Evolutionary conservation across 1,284 basidiomycete species (phyloP).

Genomic region (Ganoderma boninense): DNA sequence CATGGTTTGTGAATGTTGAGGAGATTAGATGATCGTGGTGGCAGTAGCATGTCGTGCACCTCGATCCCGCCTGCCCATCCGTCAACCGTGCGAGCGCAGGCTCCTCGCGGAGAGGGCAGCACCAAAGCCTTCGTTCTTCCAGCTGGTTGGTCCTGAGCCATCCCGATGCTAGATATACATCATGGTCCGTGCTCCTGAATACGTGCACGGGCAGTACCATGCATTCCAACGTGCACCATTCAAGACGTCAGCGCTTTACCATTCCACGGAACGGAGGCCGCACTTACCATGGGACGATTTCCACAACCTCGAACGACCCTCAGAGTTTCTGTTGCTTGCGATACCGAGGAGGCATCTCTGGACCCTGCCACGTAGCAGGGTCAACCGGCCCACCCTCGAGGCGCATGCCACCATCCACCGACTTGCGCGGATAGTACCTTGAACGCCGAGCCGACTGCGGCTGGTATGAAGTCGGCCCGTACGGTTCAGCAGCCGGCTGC

Average conservation of each 20-base stretch:
- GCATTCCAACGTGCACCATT: not conserved
- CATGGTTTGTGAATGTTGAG: not conserved
- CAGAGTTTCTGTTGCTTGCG: conserved; percentile 3
- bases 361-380: not conserved
- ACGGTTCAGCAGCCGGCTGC: not conserved
- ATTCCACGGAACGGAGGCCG: conserved; percentile 15
- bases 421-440: not conserved
- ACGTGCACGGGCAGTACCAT: not conserved
- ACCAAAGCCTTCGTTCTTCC: not conserved
- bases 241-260: not conserved
- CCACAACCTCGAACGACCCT: not conserved
- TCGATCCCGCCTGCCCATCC: not conserved
- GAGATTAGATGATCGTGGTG: not conserved
- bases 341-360: conserved; percentile 13
- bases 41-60: not conserved
- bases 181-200: not conserved
- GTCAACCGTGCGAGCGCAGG: not conserved
- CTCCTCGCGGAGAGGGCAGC: not conserved
- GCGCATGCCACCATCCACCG: conserved; percentile 18
- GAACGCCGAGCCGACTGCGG: not conserved
- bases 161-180: too few relatives aligned
- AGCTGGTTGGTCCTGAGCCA: not conserved
- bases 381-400: conserved; percentile 14
- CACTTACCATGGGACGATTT: conserved; percentile 8
- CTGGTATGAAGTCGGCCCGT: not conserved